These are phyloP conservation scores for Hysterium pulicare DNA, from an alignment of 2,329 filamentous ascomycete species.

Conservation along the genomic window DNA sequence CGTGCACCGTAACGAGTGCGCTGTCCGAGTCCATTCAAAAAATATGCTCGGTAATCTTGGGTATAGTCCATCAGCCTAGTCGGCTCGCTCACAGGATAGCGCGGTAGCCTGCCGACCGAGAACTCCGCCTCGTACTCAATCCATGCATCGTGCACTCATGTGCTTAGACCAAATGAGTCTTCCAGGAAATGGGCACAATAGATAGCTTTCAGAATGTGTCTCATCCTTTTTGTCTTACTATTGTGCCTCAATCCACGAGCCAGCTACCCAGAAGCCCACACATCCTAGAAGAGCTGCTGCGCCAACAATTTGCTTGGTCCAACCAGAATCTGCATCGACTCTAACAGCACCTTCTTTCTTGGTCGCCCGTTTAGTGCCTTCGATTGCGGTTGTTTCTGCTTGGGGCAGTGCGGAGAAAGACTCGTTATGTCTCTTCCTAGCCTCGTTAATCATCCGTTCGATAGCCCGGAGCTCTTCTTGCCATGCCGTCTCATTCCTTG, in stretches of 20 bases:
- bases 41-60: too few species aligned
- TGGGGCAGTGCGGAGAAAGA: constrained; percentile 19
- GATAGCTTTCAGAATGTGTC: too few species aligned
- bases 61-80: too few species aligned
- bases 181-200: too few species aligned
- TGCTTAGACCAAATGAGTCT: too few species aligned
- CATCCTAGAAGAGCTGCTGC: constrained; percentile 38
- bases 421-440: constrained; percentile 39
- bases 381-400: constrained; percentile 19
- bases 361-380: constrained; percentile 9
- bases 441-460: constrained; percentile 57
- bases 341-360: constrained; percentile 32
- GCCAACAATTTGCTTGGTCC: constrained; percentile 40
- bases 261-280: constrained; percentile 39
- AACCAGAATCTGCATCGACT: constrained; percentile 35
- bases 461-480: constrained; percentile 74
- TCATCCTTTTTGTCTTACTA: too few species aligned
- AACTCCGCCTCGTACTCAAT: too few species aligned
- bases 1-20: too few species aligned
- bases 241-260: constrained; percentile 34
- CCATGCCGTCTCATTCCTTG: constrained; percentile 44
- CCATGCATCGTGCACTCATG: too few species aligned
- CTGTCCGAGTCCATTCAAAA: too few species aligned
- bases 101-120: too few species aligned
- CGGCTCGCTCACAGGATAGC: too few species aligned